Evolutionary conservation across 2,329 filamentous ascomycete species (phyloP), one percentile per base, ranked within the genome.

Genomic region (Akanthomyces dipterigenus): DNA sequence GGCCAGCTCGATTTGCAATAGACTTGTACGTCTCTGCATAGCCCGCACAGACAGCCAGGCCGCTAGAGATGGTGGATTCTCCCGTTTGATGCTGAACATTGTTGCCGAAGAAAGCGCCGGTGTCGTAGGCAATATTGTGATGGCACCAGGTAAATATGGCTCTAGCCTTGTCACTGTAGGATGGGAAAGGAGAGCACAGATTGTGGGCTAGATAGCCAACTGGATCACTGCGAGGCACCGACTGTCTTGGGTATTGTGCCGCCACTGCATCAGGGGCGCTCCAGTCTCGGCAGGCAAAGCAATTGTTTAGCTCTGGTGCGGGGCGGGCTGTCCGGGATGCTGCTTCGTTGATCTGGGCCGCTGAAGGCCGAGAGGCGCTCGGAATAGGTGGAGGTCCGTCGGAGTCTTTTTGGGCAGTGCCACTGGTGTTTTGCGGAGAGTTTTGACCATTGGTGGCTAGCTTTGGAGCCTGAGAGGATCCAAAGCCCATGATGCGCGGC

Each of bases 71-170:
- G 1, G 89, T 93, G 36, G 88, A 85, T 38, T 87, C 83, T 0
- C 91, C 88, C 0, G 86, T 88, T 46, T 85, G 86, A 8, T 82
- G 79, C 64, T 86, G 81, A 36, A 96, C 78, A 51, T 79, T 85
- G 40, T 87, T 84, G 61, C 81, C 84, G 70, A 96, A 96, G 77
- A 97, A 96, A 26, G 87, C 83, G 28, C 84, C 81, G 0, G 86
- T 85, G 71, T 98, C 91, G 72, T 98, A 99, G 51, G 81, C 82
- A 62, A 99, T 87, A 68, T 98, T 98, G 74, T 98, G 88, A 74
- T 98, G 93, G 45, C 93, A 86, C 95, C 95, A 99, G 1, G 90
- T 91, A 71, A 98, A 98, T 63, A 99, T 90, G 2, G 87, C 91
- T 31, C 95, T 84, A 2, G 95, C 93, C 76, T 97, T 97, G 73